phyloP scores from a whole-genome alignment of 2,329 filamentous ascomycete genomes.

The Albophoma yamanashiensis region DNA sequence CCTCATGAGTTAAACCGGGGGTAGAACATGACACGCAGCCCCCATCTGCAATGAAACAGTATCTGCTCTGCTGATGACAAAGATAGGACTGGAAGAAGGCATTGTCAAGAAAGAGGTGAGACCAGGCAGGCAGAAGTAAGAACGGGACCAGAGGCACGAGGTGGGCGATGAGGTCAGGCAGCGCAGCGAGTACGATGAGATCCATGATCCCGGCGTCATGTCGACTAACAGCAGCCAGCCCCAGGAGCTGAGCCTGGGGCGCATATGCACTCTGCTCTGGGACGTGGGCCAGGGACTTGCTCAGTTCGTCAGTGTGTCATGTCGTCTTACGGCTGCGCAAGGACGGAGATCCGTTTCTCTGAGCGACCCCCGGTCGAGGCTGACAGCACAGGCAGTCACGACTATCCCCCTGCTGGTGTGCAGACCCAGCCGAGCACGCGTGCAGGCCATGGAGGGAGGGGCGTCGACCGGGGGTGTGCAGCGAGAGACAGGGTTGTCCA shows the following conservation, averaged over 20 bases:
- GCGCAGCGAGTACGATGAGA: background rate
- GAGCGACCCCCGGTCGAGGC: constrained; percentile 1
- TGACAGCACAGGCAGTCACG: background rate
- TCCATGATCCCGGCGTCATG: constrained; percentile 2
- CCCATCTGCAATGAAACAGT: constrained; percentile 12
- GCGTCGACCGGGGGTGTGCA: background rate
- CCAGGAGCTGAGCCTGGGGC: constrained; percentile 5
- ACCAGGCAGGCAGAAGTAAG: constrained; percentile 3
- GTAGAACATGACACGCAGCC: constrained; percentile 9
- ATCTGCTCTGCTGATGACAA: constrained; percentile 5
- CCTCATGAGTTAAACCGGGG: constrained; percentile 9
- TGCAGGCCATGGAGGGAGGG: background rate
- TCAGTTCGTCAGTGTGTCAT: background rate
- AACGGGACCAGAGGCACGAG: background rate
- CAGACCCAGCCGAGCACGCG: background rate
- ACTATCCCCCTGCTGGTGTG: background rate
- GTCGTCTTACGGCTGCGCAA: background rate
- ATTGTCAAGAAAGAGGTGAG: constrained; percentile 4
- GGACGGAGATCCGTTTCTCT: background rate
- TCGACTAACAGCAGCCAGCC: constrained; percentile 3
- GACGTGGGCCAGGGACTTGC: background rate
- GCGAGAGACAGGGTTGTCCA: background rate
- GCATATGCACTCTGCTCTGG: constrained; percentile 4
- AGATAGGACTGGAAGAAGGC: constrained; percentile 4
- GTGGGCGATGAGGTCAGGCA: constrained; percentile 1